A percentile compares a stretch with the other conserved stretches of the same genome.
Conservation (phyloP, 2,329 filamentous ascomycete species). For the Hirsutella rhossiliensis region DNA sequence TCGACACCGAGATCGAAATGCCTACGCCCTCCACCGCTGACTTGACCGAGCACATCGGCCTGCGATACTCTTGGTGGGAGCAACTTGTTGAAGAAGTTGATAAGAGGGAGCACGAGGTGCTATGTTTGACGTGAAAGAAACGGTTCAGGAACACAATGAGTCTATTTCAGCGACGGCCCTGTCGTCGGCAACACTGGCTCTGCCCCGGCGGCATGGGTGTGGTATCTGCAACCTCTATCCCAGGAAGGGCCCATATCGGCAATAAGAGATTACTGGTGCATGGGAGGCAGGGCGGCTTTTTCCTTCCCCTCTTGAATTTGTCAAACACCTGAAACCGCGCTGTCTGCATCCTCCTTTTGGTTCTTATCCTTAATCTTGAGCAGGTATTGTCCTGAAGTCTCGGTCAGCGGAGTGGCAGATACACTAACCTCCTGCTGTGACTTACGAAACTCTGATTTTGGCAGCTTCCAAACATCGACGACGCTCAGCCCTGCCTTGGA, state of each 20-base stretch:
- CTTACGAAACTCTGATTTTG: constrained; percentile 26
- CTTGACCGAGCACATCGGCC: constrained; percentile 10
- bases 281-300: too few relatives aligned
- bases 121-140: constrained; percentile 25
- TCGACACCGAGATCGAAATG: constrained; percentile 14
- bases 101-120: constrained; percentile 18
- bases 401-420: neutral
- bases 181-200: neutral
- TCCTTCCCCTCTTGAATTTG: neutral
- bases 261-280: too few relatives aligned
- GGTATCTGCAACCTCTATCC: too few relatives aligned
- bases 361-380: constrained; percentile 18
- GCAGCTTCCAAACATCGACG: constrained; percentile 22
- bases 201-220: too few relatives aligned
- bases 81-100: constrained; percentile 20
- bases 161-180: neutral
- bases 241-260: too few relatives aligned
- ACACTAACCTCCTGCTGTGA: neutral
- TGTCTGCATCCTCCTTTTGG: constrained; percentile 23
- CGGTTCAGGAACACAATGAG: neutral
- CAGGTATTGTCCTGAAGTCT: constrained; percentile 22
- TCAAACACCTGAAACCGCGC: constrained; percentile 20
- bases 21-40: constrained; percentile 6
- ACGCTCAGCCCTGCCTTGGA: constrained; percentile 23
- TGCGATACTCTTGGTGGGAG: constrained; percentile 27